Evolutionary conservation across 2,329 filamentous ascomycete genomes (phyloP).

Genomic region (Diaporthe amygdali): DNA sequence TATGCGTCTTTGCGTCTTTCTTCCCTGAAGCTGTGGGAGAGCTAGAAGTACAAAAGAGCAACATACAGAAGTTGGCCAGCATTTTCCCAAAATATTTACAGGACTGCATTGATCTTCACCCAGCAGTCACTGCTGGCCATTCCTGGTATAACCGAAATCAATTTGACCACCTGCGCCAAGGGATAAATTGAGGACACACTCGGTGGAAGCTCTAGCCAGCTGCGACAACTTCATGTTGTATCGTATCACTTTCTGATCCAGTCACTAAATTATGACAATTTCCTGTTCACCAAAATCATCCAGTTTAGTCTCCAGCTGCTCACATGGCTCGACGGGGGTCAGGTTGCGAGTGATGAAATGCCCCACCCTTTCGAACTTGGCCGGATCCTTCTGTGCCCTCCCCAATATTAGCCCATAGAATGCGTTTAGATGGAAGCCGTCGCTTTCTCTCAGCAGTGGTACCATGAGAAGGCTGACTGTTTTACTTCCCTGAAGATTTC

Average conservation of each 20-base stretch:
- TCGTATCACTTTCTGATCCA: too few relatives aligned
- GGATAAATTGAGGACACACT: background rate
- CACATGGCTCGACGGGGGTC: background rate
- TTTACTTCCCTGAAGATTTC: background rate
- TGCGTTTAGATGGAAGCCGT: background rate
- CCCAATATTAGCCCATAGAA: background rate
- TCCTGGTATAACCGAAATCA: too few relatives aligned
- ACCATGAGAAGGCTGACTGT: background rate
- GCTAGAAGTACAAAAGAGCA: too few relatives aligned
- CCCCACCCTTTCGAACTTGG: background rate
- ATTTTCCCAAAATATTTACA: background rate
- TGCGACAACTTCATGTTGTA: too few relatives aligned
- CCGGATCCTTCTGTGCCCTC: background rate
- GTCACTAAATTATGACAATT: background rate
- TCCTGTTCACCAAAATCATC: background rate
- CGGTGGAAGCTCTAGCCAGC: background rate
- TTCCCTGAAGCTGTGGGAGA: too few relatives aligned
- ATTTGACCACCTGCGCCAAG: too few relatives aligned
- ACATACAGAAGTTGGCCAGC: too few relatives aligned
- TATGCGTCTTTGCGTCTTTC: too few relatives aligned
- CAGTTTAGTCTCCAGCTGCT: too few relatives aligned
- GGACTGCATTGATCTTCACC: too few relatives aligned
- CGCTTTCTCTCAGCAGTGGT: background rate
- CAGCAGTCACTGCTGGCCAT: too few relatives aligned
- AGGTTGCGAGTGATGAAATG: background rate